Percentiles rank a stretch among this genome's conserved stretches.
Conservation (phyloP, 768 basidiomycete species). For the Xerocomus spinulosus region DNA sequence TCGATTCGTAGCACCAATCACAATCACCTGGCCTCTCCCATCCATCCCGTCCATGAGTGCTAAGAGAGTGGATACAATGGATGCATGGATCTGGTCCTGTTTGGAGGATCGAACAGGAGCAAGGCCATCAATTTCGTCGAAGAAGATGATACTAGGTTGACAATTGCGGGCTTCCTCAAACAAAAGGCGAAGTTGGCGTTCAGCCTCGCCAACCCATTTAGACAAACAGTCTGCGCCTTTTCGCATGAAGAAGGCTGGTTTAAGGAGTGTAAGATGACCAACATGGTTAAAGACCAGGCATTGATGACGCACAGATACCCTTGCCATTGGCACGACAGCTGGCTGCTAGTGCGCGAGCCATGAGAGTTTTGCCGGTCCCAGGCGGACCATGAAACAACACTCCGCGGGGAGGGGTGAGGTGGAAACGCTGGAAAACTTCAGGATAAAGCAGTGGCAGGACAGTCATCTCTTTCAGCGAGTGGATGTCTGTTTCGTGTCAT, state of each 20-base stretch:
- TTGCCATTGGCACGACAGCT: slow-evolving; percentile 84
- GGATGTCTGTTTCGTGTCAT: slow-evolving; percentile 61
- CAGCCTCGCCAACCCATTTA: slow-evolving; percentile 99
- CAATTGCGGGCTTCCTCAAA: slow-evolving; percentile 93
- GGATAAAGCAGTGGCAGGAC: slow-evolving; percentile 92
- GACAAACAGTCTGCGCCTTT: slow-evolving; percentile 97
- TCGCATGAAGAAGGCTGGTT: slow-evolving; percentile 95
- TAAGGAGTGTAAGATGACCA: background rate
- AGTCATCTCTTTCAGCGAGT: slow-evolving; percentile 98
- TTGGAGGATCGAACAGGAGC: slow-evolving; percentile 98
- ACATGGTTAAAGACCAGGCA: background rate
- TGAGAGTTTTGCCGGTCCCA: slow-evolving; percentile 94
- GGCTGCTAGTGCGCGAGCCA: slow-evolving; percentile 91
- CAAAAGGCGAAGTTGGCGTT: slow-evolving; percentile 87
- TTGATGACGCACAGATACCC: slow-evolving; percentile 68
- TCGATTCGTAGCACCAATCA: slow-evolving; percentile 96
- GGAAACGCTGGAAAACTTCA: slow-evolving; percentile 92
- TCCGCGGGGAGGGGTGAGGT: slow-evolving; percentile 91
- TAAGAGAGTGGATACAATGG: slow-evolving; percentile 91
- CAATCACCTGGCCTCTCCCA: slow-evolving; percentile 92
- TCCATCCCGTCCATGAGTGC: slow-evolving; percentile 99
- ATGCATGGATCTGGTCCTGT: slow-evolving; percentile 98
- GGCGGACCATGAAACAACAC: slow-evolving; percentile 98
- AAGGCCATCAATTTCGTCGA: slow-evolving; percentile 98
- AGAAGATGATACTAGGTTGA: slow-evolving; percentile 98